Evolutionary conservation across 441 rosid species (phyloP).

Genomic region (Kokia cookei): DNA sequence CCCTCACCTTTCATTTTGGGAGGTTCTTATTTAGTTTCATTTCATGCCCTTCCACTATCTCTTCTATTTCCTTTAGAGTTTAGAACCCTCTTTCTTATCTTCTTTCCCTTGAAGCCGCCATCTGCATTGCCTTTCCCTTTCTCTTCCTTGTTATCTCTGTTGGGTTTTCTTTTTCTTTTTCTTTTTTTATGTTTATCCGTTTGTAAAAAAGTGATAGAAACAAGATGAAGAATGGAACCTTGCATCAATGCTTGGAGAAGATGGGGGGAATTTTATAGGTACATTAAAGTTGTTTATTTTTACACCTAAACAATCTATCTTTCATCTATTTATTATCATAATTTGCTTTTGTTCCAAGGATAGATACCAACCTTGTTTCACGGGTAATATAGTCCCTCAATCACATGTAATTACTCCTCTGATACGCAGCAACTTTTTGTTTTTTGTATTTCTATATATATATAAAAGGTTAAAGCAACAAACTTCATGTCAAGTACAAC

Average conservation of each 20-base stretch:
- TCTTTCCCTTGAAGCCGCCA: background rate
- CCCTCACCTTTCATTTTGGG: background rate
- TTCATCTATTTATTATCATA: background rate
- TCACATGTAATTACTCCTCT: slow-evolving; percentile 31
- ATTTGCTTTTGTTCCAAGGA: background rate
- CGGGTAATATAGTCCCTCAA: slow-evolving; percentile 22
- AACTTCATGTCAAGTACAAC: background rate
- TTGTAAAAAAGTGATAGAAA: background rate
- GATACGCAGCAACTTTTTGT: slow-evolving; percentile 16
- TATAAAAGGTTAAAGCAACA: background rate
- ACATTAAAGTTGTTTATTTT: background rate
- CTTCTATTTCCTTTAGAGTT: slow-evolving; percentile 1
- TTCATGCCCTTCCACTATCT: slow-evolving; percentile 21
- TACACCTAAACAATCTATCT: background rate
- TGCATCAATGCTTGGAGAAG: slow-evolving; percentile 8
- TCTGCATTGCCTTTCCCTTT: background rate
- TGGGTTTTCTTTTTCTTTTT: background rate
- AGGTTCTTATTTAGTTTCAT: slow-evolving; percentile 1
- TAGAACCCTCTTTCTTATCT: background rate
- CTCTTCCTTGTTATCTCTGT: background rate
- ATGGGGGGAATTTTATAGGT: slow-evolving; percentile 13
- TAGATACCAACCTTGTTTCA: slow-evolving; percentile 38
- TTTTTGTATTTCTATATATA: background rate
- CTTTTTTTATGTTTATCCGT: background rate
- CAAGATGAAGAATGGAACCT: slow-evolving; percentile 11